phyloP scores from a whole-genome alignment of 2,329 filamentous ascomycete species.

The Drechmeria coniospora region DNA sequence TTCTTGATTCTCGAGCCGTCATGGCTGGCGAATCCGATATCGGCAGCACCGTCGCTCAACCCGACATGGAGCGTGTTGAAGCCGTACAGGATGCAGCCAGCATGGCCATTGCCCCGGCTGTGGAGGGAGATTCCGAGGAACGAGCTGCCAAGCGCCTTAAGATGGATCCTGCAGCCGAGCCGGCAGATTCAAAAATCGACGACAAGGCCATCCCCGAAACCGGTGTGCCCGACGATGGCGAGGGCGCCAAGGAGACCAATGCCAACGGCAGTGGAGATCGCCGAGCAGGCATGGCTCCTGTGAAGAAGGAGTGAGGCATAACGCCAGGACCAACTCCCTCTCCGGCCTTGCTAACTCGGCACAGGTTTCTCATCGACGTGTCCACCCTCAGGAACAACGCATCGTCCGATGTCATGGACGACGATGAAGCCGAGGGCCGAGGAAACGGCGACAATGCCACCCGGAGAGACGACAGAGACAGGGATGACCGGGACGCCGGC shows the following conservation, averaged over 20 bases:
- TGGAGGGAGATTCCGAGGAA: conserved; percentile 10
- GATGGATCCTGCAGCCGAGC: conserved; percentile 20
- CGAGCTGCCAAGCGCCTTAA: conserved; percentile 46
- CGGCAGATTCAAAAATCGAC: conserved; percentile 3
- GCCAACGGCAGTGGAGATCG: conserved; percentile 12
- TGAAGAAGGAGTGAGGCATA: conserved; percentile 55
- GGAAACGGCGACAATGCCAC: conserved; percentile 18
- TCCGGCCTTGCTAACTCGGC: conserved; percentile 2
- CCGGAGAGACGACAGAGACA: conserved; percentile 43
- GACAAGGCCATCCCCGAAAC: conserved; percentile 6
- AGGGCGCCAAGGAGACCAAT: conserved; percentile 2
- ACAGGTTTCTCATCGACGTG: conserved; percentile 28
- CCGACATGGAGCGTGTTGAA: conserved; percentile 7
- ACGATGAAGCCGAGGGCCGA: conserved; percentile 34
- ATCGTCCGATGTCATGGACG: conserved; percentile 19
- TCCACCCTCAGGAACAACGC: conserved; percentile 12
- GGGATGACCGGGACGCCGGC: too few species aligned
- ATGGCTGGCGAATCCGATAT: too few species aligned
- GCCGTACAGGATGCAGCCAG: conserved; percentile 2
- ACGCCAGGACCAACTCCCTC: neutral
- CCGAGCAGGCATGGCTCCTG: conserved; percentile 47
- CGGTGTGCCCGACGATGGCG: conserved; percentile 9
- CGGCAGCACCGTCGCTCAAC: too few species aligned
- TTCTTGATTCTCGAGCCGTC: too few species aligned
- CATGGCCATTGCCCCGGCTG: neutral